phyloP scores from a whole-genome alignment of 208 protist species.

The Entamoeba invadens region DNA sequence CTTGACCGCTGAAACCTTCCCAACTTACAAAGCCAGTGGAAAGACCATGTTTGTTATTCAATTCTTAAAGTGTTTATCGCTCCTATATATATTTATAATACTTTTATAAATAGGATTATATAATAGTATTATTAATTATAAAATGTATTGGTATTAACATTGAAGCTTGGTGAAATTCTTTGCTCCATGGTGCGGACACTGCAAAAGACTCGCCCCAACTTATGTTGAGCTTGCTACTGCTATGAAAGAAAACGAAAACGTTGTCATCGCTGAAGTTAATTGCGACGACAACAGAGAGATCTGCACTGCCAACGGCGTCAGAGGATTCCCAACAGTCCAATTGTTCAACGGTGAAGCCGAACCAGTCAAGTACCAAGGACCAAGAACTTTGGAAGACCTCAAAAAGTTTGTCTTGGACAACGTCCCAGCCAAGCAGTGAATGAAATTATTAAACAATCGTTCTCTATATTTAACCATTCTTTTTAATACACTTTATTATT shows the following conservation, averaged over 20 bases:
- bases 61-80: too few species aligned
- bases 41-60: too few species aligned
- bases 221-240: background rate
- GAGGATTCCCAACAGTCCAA: constrained; percentile 18
- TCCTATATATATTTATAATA: too few species aligned
- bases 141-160: too few species aligned
- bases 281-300: constrained; percentile 2
- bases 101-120: too few species aligned
- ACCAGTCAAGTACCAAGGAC: background rate
- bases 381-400: background rate
- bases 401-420: background rate
- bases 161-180: constrained; percentile 27
- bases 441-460: background rate
- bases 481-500: too few species aligned
- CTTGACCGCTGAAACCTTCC: background rate
- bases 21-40: background rate
- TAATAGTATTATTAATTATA: too few species aligned
- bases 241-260: background rate
- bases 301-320: constrained; percentile 6
- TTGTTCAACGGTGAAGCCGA: background rate
- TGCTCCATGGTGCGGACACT: constrained; percentile 25
- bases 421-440: background rate
- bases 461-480: too few species aligned
- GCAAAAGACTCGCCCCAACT: constrained; percentile 17
- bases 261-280: constrained; percentile 15